Base-by-base conservation (phyloP, 2,329 filamentous ascomycete species). In the Xylariaceae sp. region DNA sequence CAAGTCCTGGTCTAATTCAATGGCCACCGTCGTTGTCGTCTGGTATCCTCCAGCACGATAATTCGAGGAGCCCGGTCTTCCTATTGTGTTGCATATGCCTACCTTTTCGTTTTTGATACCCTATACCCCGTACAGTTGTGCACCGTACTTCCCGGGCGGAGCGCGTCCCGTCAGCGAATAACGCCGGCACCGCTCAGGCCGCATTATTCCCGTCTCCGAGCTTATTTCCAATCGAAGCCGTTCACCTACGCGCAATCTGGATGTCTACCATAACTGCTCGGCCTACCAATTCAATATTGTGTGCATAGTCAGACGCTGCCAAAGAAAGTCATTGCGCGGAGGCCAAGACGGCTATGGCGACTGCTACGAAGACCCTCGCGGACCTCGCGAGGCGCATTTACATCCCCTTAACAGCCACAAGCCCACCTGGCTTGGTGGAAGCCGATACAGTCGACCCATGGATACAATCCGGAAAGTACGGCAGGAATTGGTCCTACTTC, bases 401-500 rank as follows among this genome's bases (percentile, higher is more conserved):
- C 30, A 79, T 81, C 39, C 74, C 75, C 3, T 59, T 77, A 33
- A 77, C 71, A 14, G 56, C 75, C 2, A 70, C 68, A 19, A 80
- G 75, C 40, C 74, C 75, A 1, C 64, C 76, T 1, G 77, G 77
- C 11, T 61, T 80, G 19, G 60, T 80, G 27, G 72, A 80, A 56
- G 77, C 77, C 14, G 59, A 77, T 42, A 74, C 69, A 1, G 63
- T 80, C 37, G 89, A 95, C 56, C 86, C 89, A 16, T 95, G 84
- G 82, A 72, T 58, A 17, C 64, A 86, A 52, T 80, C 88, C 15
- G 85, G 82, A 28, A 93, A 94, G 64, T 94, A 95, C 62, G 87
- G 73, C 2, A 63, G 86, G 32, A 86, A 82, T 37, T 94, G 87
- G 78, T 86, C 90, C 11, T 94, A 93, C 59, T 93, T 94, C 51